These are phyloP conservation scores for Pulveroboletus sp. DNA, from an alignment of 768 basidiomycete species.

Conservation along the genomic window DNA sequence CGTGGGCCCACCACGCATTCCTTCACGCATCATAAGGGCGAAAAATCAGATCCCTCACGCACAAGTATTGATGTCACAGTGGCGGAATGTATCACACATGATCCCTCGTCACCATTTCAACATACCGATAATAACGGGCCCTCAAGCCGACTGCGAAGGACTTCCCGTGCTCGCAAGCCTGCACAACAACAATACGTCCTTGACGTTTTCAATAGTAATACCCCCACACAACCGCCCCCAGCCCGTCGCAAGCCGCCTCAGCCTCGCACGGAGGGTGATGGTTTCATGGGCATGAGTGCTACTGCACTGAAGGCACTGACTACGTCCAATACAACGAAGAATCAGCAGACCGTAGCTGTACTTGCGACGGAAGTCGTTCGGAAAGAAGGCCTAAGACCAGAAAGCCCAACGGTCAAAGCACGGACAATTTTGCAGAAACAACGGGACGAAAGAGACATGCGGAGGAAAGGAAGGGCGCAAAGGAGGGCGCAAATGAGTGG, in stretches of 20 bases:
- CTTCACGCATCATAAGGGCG: background rate
- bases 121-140: background rate
- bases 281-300: constrained; percentile 66
- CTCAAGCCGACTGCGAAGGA: constrained; percentile 40
- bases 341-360: constrained; percentile 62
- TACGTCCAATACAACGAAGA: constrained; percentile 65
- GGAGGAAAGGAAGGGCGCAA: constrained; percentile 57
- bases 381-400: constrained; percentile 68
- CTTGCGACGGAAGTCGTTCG: constrained; percentile 70
- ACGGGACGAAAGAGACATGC: constrained; percentile 56
- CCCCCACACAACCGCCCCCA: constrained; percentile 28
- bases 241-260: constrained; percentile 46
- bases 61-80: constrained; percentile 8
- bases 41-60: background rate
- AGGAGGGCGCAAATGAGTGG: constrained; percentile 52
- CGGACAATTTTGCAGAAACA: constrained; percentile 65
- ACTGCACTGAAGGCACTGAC: constrained; percentile 70
- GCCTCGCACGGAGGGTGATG: constrained; percentile 34
- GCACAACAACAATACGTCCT: constrained; percentile 31
- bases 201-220: constrained; percentile 38
- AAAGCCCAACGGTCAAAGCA: constrained; percentile 76
- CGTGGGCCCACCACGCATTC: background rate
- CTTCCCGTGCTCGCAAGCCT: constrained; percentile 48
- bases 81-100: constrained; percentile 1
- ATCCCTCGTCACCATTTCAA: constrained; percentile 14